These are phyloP conservation scores for Arthrinium puccinioides DNA, from an alignment of 2,329 filamentous ascomycete genomes.

Conservation along the genomic window DNA sequence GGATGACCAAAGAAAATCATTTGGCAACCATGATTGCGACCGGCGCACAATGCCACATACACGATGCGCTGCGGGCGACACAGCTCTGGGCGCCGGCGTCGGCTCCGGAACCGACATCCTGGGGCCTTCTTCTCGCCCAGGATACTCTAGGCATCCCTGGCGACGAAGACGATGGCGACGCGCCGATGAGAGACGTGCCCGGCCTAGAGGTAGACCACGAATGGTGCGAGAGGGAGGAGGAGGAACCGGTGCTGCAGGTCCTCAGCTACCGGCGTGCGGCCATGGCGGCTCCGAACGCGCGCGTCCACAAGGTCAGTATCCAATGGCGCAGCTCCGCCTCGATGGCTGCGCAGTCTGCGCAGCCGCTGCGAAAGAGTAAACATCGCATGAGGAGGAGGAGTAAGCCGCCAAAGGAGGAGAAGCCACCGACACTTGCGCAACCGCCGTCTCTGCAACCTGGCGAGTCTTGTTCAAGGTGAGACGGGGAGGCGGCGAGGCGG, in stretches of 20 bases:
- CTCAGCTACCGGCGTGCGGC: constrained; percentile 3
- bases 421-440: too few relatives aligned
- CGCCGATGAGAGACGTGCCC: neutral
- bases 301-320: constrained; percentile 2
- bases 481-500: too few relatives aligned
- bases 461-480: too few relatives aligned
- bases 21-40: constrained; percentile 5
- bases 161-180: neutral
- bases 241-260: neutral
- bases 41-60: constrained; percentile 21
- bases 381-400: too few relatives aligned
- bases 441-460: too few relatives aligned
- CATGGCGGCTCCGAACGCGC: neutral
- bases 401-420: too few relatives aligned
- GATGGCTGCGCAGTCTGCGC: too few relatives aligned
- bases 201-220: neutral
- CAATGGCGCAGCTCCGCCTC: constrained; percentile 1
- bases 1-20: constrained; percentile 1
- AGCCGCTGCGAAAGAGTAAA: too few relatives aligned
- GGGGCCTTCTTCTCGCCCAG: constrained; percentile 2
- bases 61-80: too few relatives aligned
- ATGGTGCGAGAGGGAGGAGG: neutral
- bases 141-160: neutral
- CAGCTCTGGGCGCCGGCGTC: too few relatives aligned
- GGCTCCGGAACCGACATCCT: constrained; percentile 3